Evolutionary conservation across 768 basidiomycete genomes (phyloP).

Genomic region (Porphyrellus cyaneotinctus): DNA sequence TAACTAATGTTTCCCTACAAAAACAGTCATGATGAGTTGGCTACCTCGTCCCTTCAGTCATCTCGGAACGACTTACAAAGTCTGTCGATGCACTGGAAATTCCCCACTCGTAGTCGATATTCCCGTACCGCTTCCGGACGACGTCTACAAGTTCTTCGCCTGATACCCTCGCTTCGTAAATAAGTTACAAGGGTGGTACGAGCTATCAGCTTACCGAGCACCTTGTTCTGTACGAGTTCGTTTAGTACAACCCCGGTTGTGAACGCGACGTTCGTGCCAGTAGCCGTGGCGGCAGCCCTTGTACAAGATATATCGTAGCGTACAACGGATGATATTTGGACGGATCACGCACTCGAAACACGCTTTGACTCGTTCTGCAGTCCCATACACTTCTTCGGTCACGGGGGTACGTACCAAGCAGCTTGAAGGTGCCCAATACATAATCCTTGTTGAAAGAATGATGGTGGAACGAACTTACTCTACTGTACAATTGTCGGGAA

Average conservation of each 20-base stretch:
- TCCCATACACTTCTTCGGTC: slow-evolving; percentile 53
- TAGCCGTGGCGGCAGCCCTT: slow-evolving; percentile 66
- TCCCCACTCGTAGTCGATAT: slow-evolving; percentile 62
- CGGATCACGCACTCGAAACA: slow-evolving; percentile 61
- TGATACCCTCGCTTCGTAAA: slow-evolving; percentile 25
- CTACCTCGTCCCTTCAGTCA: neutral
- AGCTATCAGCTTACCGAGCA: slow-evolving; percentile 41
- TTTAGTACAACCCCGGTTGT: slow-evolving; percentile 32
- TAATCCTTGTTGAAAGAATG: neutral
- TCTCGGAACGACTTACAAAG: slow-evolving; percentile 51
- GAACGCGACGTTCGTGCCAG: slow-evolving; percentile 54
- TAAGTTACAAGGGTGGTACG: neutral
- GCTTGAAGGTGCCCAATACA: too few species aligned
- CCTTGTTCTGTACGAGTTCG: slow-evolving; percentile 68
- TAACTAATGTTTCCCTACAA: slow-evolving; percentile 58
- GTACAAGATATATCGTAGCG: slow-evolving; percentile 37
- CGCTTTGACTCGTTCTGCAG: slow-evolving; percentile 55
- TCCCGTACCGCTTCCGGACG: slow-evolving; percentile 56
- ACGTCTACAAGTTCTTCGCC: slow-evolving; percentile 64
- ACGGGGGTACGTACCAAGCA: slow-evolving; percentile 75
- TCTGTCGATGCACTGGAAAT: slow-evolving; percentile 74
- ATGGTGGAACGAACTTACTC: slow-evolving; percentile 44
- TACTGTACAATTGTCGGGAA: slow-evolving; percentile 77
- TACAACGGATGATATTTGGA: neutral
- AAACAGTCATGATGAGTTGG: neutral